Evolutionary conservation across 371 early-diverging fungal genomes (phyloP).

Genomic region (Amoeboaphelidium occidentale): DNA sequence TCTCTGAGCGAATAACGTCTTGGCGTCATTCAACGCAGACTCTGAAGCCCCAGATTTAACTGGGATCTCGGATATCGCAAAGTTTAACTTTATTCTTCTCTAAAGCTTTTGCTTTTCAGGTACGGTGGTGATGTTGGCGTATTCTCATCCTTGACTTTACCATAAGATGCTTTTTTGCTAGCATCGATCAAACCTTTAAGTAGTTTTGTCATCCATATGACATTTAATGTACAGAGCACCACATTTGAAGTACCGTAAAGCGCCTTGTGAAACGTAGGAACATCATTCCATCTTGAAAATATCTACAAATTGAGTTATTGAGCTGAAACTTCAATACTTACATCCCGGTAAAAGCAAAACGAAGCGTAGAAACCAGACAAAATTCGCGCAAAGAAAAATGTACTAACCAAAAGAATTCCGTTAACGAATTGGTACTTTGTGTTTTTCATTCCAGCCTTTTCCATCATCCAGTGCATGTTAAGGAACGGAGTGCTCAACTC

Average conservation of each 20-base stretch:
- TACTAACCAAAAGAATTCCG: slow-evolving; percentile 35
- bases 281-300: not conserved
- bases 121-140: no score
- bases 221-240: not conserved
- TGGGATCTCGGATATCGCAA: no score
- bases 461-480: slow-evolving; percentile 75
- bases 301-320: no score
- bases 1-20: no score
- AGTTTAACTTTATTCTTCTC: no score
- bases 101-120: no score
- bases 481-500: slow-evolving; percentile 75
- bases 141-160: no score
- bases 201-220: not conserved
- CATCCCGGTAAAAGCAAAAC: slow-evolving; percentile 25
- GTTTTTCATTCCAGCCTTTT: slow-evolving; percentile 21
- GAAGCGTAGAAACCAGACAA: slow-evolving; percentile 52
- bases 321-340: not conserved
- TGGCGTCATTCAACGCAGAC: no score
- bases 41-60: no score
- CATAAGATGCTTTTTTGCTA: no score
- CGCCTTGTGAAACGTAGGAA: not conserved
- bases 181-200: not conserved
- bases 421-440: slow-evolving; percentile 46
- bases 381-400: slow-evolving; percentile 52
- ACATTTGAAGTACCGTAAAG: not conserved